Conservation (phyloP, 106 monocot species). For the Xerophyta viscosa region DNA sequence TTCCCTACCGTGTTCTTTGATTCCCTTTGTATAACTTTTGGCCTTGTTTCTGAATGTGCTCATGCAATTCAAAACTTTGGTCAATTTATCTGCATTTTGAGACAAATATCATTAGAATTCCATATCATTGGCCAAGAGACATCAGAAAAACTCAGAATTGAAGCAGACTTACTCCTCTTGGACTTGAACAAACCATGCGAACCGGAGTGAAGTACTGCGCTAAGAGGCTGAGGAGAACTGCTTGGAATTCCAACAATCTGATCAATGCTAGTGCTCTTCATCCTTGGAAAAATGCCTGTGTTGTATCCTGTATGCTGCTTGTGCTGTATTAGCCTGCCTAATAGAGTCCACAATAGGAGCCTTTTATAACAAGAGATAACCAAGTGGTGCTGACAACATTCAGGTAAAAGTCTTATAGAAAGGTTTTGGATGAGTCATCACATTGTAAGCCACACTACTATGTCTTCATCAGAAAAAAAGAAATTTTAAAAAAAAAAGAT, state of each 20-base stretch:
- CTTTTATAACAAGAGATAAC: too few relatives aligned
- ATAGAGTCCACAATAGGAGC: too few relatives aligned
- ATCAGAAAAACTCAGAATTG: neutral
- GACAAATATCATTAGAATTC: too few relatives aligned
- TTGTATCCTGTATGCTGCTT: too few relatives aligned
- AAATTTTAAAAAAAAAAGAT: too few relatives aligned
- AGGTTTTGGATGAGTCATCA: slow-evolving; percentile 1
- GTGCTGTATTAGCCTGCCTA: too few relatives aligned
- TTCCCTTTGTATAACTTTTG: slow-evolving; percentile 4
- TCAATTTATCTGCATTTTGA: slow-evolving; percentile 23
- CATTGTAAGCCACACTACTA: slow-evolving; percentile 6
- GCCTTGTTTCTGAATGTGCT: slow-evolving; percentile 15
- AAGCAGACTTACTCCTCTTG: slow-evolving; percentile 12
- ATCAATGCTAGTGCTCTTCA: slow-evolving; percentile 17
- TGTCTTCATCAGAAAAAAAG: slow-evolving; percentile 5
- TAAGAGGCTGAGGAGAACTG: neutral
- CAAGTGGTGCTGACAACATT: too few relatives aligned
- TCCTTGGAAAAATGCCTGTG: neutral
- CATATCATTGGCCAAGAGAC: too few relatives aligned
- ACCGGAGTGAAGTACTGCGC: slow-evolving; percentile 1
- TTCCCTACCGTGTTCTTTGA: slow-evolving; percentile 8
- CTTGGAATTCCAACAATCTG: slow-evolving; percentile 17
- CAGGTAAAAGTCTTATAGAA: too few relatives aligned
- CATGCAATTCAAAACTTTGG: slow-evolving; percentile 4
- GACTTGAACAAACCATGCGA: slow-evolving; percentile 8